Evolutionary conservation across 371 early-diverging fungal genomes (phyloP).

Genomic region (Mortierella polycephala): DNA sequence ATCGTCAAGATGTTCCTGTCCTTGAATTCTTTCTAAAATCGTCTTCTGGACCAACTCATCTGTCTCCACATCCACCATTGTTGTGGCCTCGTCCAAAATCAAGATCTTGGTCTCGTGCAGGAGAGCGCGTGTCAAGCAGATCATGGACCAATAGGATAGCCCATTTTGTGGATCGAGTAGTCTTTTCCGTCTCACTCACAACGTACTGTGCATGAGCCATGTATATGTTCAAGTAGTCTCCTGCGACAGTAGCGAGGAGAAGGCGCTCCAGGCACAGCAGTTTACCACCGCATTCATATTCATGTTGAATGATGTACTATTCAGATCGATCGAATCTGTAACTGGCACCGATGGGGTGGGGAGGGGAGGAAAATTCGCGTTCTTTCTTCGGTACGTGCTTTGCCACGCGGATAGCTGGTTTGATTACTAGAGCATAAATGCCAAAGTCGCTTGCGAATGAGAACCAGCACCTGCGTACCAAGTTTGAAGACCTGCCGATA

Average conservation of each 20-base stretch:
- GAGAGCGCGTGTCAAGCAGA: slow-evolving; percentile 69
- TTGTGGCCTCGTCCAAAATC: slow-evolving; percentile 70
- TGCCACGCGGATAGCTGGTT: too few relatives aligned
- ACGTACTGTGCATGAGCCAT: slow-evolving; percentile 75
- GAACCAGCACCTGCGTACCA: too few relatives aligned
- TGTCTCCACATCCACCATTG: slow-evolving; percentile 76
- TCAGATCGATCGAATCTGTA: too few relatives aligned
- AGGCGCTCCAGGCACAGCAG: not conserved
- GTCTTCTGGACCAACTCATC: slow-evolving; percentile 79
- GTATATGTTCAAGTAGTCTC: not conserved
- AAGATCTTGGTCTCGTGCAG: slow-evolving; percentile 58
- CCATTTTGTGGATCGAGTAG: slow-evolving; percentile 72
- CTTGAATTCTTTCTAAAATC: slow-evolving; percentile 74
- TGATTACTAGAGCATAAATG: too few relatives aligned
- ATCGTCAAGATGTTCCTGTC: slow-evolving; percentile 44
- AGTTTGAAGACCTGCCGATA: too few relatives aligned
- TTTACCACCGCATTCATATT: not conserved
- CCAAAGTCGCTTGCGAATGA: too few relatives aligned
- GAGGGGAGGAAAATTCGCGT: too few relatives aligned
- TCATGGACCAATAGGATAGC: slow-evolving; percentile 74
- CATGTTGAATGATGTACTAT: not conserved
- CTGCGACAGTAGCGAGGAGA: not conserved
- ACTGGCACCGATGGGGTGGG: too few relatives aligned
- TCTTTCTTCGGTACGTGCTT: too few relatives aligned
- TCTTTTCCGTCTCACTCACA: slow-evolving; percentile 78